These are phyloP conservation scores for Graphilbum sp. DNA, from an alignment of 2,329 filamentous ascomycete species.

Conservation along the genomic window DNA sequence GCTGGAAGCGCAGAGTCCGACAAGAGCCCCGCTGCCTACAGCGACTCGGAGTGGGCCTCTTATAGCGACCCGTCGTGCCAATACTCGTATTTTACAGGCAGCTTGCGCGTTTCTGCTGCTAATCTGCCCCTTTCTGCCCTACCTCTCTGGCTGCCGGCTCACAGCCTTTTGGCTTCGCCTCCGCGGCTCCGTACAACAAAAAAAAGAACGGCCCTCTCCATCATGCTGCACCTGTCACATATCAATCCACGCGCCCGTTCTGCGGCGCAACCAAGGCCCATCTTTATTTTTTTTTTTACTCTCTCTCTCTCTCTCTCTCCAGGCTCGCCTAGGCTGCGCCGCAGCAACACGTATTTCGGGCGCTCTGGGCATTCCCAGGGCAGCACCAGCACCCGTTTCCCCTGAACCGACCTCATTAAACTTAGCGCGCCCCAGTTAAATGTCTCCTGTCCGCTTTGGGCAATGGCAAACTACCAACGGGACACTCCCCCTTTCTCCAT, in stretches of 20 bases:
- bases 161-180: too few relatives aligned
- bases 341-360: not conserved
- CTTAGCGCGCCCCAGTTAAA: conserved; percentile 23
- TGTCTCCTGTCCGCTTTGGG: conserved; percentile 17
- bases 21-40: too few relatives aligned
- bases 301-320: too few relatives aligned
- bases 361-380: not conserved
- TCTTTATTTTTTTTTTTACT: too few relatives aligned
- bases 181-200: too few relatives aligned
- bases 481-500: conserved; percentile 11
- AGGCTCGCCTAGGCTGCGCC: too few relatives aligned
- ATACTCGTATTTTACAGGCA: too few relatives aligned
- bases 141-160: not conserved
- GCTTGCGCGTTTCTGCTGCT: not conserved
- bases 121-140: not conserved
- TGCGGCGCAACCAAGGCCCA: too few relatives aligned
- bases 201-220: too few relatives aligned
- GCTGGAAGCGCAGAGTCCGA: too few relatives aligned
- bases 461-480: conserved; percentile 17
- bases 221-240: too few relatives aligned
- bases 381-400: conserved; percentile 5
- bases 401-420: conserved; percentile 21
- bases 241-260: too few relatives aligned
- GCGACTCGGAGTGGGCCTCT: not conserved
- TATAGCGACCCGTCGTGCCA: not conserved